These are phyloP conservation scores for Russula virescens DNA, from an alignment of 768 basidiomycete species.

Conservation along the genomic window DNA sequence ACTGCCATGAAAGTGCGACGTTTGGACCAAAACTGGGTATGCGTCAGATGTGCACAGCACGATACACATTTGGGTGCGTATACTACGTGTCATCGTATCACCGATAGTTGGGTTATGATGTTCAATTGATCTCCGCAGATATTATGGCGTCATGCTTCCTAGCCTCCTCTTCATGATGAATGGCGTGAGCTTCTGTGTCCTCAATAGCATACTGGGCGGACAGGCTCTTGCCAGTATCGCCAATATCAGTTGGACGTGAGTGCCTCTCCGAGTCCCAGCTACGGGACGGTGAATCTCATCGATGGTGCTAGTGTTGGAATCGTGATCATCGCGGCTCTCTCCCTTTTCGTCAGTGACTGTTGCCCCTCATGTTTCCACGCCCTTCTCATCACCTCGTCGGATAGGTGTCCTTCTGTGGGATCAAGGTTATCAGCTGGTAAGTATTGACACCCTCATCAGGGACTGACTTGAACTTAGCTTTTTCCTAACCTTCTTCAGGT, in stretches of 20 bases:
- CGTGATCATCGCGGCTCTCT: constrained; percentile 65
- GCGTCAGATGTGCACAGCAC: constrained; percentile 74
- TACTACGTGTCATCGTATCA: constrained; percentile 22
- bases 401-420: constrained; percentile 62
- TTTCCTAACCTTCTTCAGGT: constrained; percentile 38
- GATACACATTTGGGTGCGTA: constrained; percentile 50
- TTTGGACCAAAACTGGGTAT: constrained; percentile 78
- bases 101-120: not conserved
- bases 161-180: constrained; percentile 45
- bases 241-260: constrained; percentile 47
- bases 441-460: not conserved
- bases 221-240: constrained; percentile 52
- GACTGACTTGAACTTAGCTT: too few species aligned
- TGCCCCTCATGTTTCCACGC: not conserved
- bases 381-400: constrained; percentile 1
- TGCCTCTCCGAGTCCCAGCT: not conserved
- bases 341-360: constrained; percentile 41
- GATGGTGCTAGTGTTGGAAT: constrained; percentile 52
- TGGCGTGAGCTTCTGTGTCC: constrained; percentile 50
- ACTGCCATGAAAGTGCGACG: constrained; percentile 37
- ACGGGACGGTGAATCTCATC: not conserved
- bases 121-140: constrained; percentile 34
- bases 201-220: constrained; percentile 61
- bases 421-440: constrained; percentile 54
- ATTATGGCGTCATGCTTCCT: constrained; percentile 48